A percentile compares a stretch with the other conserved stretches of the same genome.
phyloP scores from a whole-genome alignment of 2,329 filamentous ascomycete species.

The Hypomyces rosellus region DNA sequence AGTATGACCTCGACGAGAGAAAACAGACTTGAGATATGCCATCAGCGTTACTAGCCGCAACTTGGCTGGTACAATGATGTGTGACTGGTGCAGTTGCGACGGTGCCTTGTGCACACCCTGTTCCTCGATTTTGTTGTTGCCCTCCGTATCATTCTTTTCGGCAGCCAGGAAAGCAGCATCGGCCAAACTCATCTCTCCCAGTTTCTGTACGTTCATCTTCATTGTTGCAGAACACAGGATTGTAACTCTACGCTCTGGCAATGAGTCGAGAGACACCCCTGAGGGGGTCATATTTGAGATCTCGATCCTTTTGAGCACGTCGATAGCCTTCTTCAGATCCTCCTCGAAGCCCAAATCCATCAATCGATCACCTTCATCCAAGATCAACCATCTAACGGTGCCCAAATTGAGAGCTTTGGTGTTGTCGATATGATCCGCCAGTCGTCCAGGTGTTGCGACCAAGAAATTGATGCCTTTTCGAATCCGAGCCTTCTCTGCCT shows the following conservation, averaged over 20 bases:
- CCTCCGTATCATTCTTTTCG: conserved; percentile 44
- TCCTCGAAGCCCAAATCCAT: conserved; percentile 98
- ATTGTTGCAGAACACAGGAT: conserved; percentile 94
- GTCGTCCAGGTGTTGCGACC: conserved; percentile 85
- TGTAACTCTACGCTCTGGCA: conserved; percentile 74
- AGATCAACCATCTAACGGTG: conserved; percentile 84
- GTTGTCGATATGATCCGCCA: conserved; percentile 88
- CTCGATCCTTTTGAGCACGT: conserved; percentile 62
- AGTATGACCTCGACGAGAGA: conserved; percentile 79
- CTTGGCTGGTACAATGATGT: conserved; percentile 82
- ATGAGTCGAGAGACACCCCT: conserved; percentile 50
- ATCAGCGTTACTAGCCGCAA: conserved; percentile 82
- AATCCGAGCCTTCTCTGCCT: conserved; percentile 84
- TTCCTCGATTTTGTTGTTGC: conserved; percentile 39
- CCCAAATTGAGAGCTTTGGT: conserved; percentile 84
- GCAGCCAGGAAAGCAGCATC: conserved; percentile 84
- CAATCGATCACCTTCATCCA: conserved; percentile 94
- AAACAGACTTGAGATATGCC: conserved; percentile 77
- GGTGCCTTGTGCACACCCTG: conserved; percentile 68
- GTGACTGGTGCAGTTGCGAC: conserved; percentile 88
- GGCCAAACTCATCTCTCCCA: conserved; percentile 92
- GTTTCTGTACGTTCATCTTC: conserved; percentile 92
- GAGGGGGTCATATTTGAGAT: conserved; percentile 55
- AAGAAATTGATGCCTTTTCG: conserved; percentile 93
- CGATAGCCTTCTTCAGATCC: conserved; percentile 81